Evolutionary conservation across 2,329 filamentous ascomycete species (phyloP).

Genomic region (Gaeumannomyces sp.): DNA sequence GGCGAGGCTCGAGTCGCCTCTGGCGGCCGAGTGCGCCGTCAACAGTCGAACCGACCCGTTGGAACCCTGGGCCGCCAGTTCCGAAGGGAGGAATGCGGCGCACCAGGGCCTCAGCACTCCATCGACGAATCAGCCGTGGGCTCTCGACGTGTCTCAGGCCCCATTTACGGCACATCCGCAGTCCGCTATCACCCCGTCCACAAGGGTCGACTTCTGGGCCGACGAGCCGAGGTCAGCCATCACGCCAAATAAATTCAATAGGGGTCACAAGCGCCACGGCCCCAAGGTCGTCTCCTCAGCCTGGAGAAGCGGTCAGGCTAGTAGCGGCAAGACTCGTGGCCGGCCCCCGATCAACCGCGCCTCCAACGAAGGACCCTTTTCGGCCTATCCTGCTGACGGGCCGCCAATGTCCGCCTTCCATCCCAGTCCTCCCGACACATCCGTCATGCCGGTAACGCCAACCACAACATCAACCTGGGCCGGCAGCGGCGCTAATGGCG

Average conservation of each 20-base stretch:
- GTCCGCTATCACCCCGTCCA: constrained; percentile 67
- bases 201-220: constrained; percentile 47
- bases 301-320: constrained; percentile 63
- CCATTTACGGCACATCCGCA: constrained; percentile 67
- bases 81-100: constrained; percentile 24
- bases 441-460: not conserved
- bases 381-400: constrained; percentile 58
- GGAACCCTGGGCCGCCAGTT: constrained; percentile 33
- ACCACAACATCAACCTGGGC: not conserved
- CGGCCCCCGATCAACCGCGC: constrained; percentile 69
- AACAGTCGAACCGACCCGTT: constrained; percentile 44
- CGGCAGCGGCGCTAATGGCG: not conserved
- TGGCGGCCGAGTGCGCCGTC: constrained; percentile 21
- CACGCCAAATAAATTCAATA: constrained; percentile 55
- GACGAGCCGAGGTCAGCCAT: constrained; percentile 70
- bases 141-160: constrained; percentile 48
- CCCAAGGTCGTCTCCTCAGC: constrained; percentile 83
- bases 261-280: constrained; percentile 60
- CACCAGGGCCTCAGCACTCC: constrained; percentile 33
- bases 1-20: constrained; percentile 28
- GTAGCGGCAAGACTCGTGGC: constrained; percentile 67
- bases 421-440: not conserved
- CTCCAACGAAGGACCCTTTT: constrained; percentile 53
- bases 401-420: constrained; percentile 2
- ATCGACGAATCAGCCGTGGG: constrained; percentile 36